These are phyloP conservation scores for Kwoniella europaea DNA, from an alignment of 768 basidiomycete species.

Conservation along the genomic window DNA sequence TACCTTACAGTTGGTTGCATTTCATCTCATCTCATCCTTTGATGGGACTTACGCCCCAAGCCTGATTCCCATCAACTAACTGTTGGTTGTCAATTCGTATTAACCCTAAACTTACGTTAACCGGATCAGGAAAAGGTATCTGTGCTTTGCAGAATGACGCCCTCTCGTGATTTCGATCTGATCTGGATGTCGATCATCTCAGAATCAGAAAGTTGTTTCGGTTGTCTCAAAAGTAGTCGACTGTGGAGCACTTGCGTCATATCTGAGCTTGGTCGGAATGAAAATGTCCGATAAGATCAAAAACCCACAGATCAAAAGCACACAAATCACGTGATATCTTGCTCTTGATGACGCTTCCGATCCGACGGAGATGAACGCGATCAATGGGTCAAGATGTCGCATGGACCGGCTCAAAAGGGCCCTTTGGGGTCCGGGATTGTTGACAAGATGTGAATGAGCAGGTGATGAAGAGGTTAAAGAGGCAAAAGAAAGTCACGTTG, in stretches of 20 bases:
- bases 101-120: slow-evolving; percentile 7
- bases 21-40: background rate
- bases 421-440: background rate
- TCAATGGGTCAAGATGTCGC: background rate
- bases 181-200: slow-evolving; percentile 6
- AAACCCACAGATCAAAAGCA: background rate
- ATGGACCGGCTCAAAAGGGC: background rate
- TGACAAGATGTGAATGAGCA: background rate
- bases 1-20: background rate
- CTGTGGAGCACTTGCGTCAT: slow-evolving; percentile 6
- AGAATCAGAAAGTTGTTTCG: no score
- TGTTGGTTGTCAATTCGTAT: background rate
- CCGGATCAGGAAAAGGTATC: background rate
- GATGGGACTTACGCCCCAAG: no score
- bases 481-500: slow-evolving; percentile 7
- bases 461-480: background rate
- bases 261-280: background rate
- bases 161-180: background rate
- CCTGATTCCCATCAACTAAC: no score
- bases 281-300: background rate
- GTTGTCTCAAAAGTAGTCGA: background rate
- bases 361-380: background rate
- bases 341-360: no score
- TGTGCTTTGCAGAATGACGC: background rate
- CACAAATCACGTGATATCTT: background rate